phyloP scores from a whole-genome alignment of 2,329 filamentous ascomycete genomes.

The Magnaporthiopsis rhizophila region DNA sequence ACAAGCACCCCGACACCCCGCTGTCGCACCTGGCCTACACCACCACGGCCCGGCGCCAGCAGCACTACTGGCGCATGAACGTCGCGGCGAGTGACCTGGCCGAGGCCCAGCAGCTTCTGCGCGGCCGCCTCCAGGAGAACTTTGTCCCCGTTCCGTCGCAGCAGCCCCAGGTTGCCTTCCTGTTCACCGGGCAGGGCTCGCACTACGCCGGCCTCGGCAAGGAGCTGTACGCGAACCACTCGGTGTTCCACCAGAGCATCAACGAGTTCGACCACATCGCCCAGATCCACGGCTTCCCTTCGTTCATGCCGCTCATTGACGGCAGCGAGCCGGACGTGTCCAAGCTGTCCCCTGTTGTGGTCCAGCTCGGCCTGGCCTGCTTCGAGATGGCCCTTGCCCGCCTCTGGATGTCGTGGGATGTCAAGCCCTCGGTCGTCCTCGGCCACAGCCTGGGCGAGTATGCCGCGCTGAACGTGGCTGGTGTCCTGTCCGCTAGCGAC shows the following conservation, averaged over 20 bases:
- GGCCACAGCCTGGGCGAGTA: constrained; percentile 66
- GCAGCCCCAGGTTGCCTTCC: constrained; percentile 41
- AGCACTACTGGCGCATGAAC: constrained; percentile 49
- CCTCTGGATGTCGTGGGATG: constrained; percentile 49
- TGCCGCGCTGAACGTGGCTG: constrained; percentile 62
- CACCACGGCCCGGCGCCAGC: constrained; percentile 56
- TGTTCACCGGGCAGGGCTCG: constrained; percentile 50
- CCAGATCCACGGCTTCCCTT: constrained; percentile 44
- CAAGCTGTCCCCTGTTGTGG: constrained; percentile 39
- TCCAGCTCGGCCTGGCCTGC: constrained; percentile 46
- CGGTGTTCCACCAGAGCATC: constrained; percentile 42
- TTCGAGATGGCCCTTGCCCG: constrained; percentile 50
- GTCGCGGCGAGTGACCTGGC: constrained; percentile 32
- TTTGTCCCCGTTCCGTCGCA: constrained; percentile 33
- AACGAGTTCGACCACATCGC: constrained; percentile 49
- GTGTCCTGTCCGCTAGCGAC: constrained; percentile 62
- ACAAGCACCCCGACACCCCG: constrained; percentile 40
- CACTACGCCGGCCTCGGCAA: constrained; percentile 44
- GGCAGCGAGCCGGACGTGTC: constrained; percentile 34
- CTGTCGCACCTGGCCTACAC: constrained; percentile 57
- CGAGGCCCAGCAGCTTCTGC: constrained; percentile 35
- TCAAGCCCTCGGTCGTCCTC: constrained; percentile 45
- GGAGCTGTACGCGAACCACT: constrained; percentile 38
- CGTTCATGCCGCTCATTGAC: constrained; percentile 44
- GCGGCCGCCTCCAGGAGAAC: constrained; percentile 32